Evolutionary conservation across 257 asterid genomes (phyloP).

Genomic region (Nicotiana tomentosiformis): DNA sequence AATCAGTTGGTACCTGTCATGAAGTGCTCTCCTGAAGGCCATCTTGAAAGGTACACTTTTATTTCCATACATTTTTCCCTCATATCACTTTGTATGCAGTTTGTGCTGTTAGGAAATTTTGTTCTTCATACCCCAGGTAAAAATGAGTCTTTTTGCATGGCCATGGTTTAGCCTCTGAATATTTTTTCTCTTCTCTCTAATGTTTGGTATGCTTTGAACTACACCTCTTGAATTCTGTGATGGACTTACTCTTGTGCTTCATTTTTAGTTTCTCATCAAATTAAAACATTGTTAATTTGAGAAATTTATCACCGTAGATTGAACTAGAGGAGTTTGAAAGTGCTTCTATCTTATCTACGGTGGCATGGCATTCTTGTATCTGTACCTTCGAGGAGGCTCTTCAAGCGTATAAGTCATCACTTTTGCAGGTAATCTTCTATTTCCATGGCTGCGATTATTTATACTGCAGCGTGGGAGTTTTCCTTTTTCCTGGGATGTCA

Average conservation of each 20-base stretch:
- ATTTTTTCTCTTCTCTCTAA: background rate
- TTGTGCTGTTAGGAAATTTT: too few relatives aligned
- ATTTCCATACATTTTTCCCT: too few relatives aligned
- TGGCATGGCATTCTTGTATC: slow-evolving; percentile 68
- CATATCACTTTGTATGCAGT: too few relatives aligned
- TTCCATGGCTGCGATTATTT: slow-evolving; percentile 1
- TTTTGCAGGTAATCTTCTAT: slow-evolving; percentile 61
- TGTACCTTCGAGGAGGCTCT: slow-evolving; percentile 54
- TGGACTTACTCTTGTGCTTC: background rate
- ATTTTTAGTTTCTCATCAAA: background rate
- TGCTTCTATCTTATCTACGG: slow-evolving; percentile 46
- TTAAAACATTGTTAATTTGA: background rate
- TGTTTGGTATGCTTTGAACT: background rate
- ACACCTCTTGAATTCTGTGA: background rate
- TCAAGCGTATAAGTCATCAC: slow-evolving; percentile 40
- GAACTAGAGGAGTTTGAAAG: slow-evolving; percentile 69
- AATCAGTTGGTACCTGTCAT: too few relatives aligned
- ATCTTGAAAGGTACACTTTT: too few relatives aligned
- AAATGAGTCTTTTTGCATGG: background rate
- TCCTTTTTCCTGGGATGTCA: background rate
- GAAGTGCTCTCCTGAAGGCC: too few relatives aligned
- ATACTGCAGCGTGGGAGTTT: background rate
- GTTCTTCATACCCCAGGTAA: slow-evolving; percentile 77
- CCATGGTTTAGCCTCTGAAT: background rate
- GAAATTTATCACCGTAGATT: slow-evolving; percentile 40